Conservation (phyloP, 2,329 filamentous ascomycete species). For the Clarireedia sp. region DNA sequence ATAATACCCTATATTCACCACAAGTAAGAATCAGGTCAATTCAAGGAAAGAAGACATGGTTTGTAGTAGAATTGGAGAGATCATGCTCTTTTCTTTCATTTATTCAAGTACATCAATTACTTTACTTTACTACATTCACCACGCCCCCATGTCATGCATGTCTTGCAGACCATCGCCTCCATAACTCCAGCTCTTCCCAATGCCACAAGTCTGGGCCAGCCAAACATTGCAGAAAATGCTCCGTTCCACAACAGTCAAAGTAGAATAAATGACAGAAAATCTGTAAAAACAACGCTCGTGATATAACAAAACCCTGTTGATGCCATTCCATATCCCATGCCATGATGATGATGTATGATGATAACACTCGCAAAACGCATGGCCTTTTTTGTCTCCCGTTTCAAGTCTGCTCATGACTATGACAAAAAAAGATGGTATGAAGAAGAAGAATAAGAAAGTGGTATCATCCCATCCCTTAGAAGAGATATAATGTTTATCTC, state of each 20-base stretch:
- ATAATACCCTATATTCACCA: no score
- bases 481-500: slow-evolving; percentile 5
- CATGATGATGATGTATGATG: slow-evolving; percentile 1
- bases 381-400: background rate
- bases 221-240: background rate
- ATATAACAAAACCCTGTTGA: background rate
- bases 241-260: background rate
- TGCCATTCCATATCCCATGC: background rate
- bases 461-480: slow-evolving; percentile 7
- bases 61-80: background rate
- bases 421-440: background rate
- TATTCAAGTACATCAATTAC: background rate
- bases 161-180: background rate
- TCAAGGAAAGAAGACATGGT: background rate
- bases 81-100: background rate
- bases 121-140: background rate
- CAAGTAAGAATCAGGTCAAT: background rate
- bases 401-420: no score
- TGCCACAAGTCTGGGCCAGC: background rate
- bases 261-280: background rate
- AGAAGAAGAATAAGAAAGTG: background rate
- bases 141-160: background rate
- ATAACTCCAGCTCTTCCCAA: background rate
- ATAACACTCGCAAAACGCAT: background rate
- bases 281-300: background rate